Percentiles rank a stretch among this genome's conserved stretches.
phyloP scores from a whole-genome alignment of 1,139 yeast species.

The Suhomyces atakaporum region DNA sequence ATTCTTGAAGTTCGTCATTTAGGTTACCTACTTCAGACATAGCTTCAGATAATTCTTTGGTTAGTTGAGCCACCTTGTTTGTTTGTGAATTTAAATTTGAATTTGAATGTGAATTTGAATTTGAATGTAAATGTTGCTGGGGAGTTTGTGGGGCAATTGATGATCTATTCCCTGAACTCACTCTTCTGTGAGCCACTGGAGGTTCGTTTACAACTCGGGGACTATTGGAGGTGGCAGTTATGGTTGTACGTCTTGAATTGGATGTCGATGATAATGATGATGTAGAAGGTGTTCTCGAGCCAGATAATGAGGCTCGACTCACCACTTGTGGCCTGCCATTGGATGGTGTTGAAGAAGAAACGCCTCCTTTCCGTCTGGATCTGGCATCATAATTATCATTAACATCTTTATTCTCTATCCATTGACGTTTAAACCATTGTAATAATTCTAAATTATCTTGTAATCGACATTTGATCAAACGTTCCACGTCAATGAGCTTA shows the following conservation, averaged over 20 bases:
- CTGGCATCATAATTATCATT: conserved; percentile 69
- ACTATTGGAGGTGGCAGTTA: conserved; percentile 4
- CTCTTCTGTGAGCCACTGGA: conserved; percentile 6
- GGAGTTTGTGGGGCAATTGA: conserved; percentile 6
- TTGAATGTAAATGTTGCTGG: conserved; percentile 6
- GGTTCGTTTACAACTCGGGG: conserved; percentile 6
- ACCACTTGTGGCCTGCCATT: neutral
- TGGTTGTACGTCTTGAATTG: conserved; percentile 8
- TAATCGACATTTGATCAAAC: conserved; percentile 79
- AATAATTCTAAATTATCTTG: conserved; percentile 93
- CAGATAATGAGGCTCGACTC: neutral
- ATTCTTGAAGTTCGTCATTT: conserved; percentile 54
- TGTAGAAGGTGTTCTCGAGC: conserved; percentile 10
- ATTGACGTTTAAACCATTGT: conserved; percentile 86
- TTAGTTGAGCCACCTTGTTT: conserved; percentile 14
- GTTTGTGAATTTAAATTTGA: no score
- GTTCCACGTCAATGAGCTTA: conserved; percentile 78
- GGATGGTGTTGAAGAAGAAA: neutral
- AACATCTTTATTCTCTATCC: conserved; percentile 71
- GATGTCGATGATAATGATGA: conserved; percentile 11
- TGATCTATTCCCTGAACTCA: conserved; percentile 9
- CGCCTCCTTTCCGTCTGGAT: conserved; percentile 23
- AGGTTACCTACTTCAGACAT: conserved; percentile 38
- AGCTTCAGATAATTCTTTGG: conserved; percentile 15
- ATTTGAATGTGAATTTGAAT: no score